Evolutionary conservation across 2,329 filamentous ascomycete genomes (phyloP).

Genomic region (Stromatinia cepivora): DNA sequence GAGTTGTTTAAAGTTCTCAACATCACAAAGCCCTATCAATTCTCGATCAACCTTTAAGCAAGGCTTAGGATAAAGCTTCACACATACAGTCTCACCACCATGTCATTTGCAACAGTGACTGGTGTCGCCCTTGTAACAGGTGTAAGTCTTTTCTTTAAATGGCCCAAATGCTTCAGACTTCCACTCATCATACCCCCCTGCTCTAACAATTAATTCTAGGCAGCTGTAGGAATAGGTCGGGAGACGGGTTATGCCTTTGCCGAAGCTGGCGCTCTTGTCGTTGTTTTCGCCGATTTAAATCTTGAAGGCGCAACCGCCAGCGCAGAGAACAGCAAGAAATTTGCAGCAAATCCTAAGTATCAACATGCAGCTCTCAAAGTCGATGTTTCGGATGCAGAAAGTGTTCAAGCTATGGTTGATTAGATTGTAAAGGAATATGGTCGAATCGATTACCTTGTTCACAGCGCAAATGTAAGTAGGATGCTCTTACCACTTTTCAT

Average conservation of each 20-base stretch:
- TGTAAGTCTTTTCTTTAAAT: neutral
- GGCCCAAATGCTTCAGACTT: neutral
- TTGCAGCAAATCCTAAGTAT: neutral
- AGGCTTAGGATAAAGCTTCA: no score
- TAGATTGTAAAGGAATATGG: neutral
- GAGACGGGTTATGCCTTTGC: neutral
- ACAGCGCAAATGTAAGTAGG: neutral
- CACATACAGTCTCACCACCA: neutral
- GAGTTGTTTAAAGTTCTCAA: no score
- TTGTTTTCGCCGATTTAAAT: neutral
- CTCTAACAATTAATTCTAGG: neutral
- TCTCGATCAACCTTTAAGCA: no score
- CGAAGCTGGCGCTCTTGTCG: neutral
- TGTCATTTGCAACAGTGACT: neutral
- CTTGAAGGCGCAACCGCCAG: neutral
- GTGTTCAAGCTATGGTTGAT: constrained; percentile 8
- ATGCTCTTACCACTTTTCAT: no score
- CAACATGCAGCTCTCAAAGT: neutral
- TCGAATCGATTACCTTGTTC: neutral
- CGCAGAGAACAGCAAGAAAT: constrained; percentile 2
- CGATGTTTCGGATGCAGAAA: neutral
- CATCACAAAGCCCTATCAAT: no score
- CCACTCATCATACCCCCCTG: neutral
- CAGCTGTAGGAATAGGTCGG: neutral
- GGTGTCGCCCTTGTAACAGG: neutral